A percentile compares a stretch with the other conserved stretches of the same genome.
phyloP scores from a whole-genome alignment of 768 basidiomycete species.

The Pseudohyphozyma bogoriensis region DNA sequence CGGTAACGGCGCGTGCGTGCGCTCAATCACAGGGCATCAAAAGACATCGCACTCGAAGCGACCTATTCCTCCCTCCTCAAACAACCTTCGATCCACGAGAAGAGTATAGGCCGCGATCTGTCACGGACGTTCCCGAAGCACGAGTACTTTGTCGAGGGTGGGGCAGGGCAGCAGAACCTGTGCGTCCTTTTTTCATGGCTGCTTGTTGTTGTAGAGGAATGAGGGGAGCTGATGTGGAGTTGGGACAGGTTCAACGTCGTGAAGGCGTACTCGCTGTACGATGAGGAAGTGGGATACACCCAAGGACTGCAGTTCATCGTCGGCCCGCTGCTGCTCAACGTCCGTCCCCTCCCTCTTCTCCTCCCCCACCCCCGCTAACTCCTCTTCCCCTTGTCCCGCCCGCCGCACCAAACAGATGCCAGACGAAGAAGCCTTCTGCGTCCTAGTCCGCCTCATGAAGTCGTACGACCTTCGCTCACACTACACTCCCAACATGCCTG shows the following conservation, averaged over 20 bases:
- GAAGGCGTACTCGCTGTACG: constrained; percentile 90
- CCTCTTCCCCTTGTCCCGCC: no score
- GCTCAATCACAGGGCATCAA: constrained; percentile 73
- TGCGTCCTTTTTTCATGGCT: background rate
- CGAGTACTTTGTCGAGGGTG: constrained; percentile 87
- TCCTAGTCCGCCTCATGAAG: constrained; percentile 88
- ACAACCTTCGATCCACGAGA: constrained; percentile 78
- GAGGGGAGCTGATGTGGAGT: no score
- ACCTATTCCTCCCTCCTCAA: constrained; percentile 73
- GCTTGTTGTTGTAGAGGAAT: background rate
- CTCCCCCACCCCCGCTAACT: background rate
- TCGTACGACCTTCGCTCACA: constrained; percentile 93
- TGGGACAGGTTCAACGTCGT: constrained; percentile 72
- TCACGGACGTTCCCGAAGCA: constrained; percentile 89
- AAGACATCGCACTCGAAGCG: constrained; percentile 73
- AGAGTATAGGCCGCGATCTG: constrained; percentile 84
- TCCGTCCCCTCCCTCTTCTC: constrained; percentile 33
- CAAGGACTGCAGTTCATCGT: constrained; percentile 96
- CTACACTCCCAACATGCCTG: constrained; percentile 99
- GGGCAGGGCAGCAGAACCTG: constrained; percentile 90
- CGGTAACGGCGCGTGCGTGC: constrained; percentile 23
- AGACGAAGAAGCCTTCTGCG: constrained; percentile 95
- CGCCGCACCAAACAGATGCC: constrained; percentile 65
- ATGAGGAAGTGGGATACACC: constrained; percentile 85
- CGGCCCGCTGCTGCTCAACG: constrained; percentile 83